phyloP scores from a whole-genome alignment of 495 filamentous ascomycete species.

The Penicillium longicatenatum region DNA sequence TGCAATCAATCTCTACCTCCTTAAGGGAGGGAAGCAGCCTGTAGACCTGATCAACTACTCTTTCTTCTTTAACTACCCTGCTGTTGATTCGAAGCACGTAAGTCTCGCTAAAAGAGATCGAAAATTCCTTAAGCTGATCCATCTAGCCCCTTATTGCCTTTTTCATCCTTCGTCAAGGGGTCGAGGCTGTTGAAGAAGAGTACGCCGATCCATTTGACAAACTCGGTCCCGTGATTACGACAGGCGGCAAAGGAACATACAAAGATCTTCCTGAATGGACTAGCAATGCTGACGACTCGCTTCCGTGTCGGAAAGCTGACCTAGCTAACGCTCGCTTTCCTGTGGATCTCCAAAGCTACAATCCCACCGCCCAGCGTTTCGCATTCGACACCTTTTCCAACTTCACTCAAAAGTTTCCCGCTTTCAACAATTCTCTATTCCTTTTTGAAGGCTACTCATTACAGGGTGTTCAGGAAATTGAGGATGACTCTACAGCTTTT shows the following conservation, averaged over 20 bases:
- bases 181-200: constrained; percentile 34
- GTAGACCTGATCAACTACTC: constrained; percentile 51
- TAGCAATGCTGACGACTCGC: constrained; percentile 33
- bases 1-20: constrained; percentile 44
- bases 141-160: constrained; percentile 46
- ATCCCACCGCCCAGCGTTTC: constrained; percentile 42
- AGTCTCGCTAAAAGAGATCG: not conserved
- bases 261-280: constrained; percentile 47
- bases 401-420: constrained; percentile 28
- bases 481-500: constrained; percentile 39
- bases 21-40: constrained; percentile 40
- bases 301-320: constrained; percentile 49
- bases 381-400: constrained; percentile 44
- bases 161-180: constrained; percentile 55
- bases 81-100: constrained; percentile 36
- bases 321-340: constrained; percentile 53
- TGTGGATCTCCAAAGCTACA: constrained; percentile 47
- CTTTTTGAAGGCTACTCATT: constrained; percentile 59
- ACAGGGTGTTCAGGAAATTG: constrained; percentile 45
- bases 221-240: constrained; percentile 43
- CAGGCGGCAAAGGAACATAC: constrained; percentile 40
- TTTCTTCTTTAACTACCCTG: constrained; percentile 48
- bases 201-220: constrained; percentile 49
- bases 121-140: not conserved
- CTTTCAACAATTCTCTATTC: constrained; percentile 45